Percentiles rank a stretch among this genome's conserved stretches.
These are phyloP conservation scores for Inga laurina DNA, from an alignment of 306 rosid genomes.

Conservation along the genomic window DNA sequence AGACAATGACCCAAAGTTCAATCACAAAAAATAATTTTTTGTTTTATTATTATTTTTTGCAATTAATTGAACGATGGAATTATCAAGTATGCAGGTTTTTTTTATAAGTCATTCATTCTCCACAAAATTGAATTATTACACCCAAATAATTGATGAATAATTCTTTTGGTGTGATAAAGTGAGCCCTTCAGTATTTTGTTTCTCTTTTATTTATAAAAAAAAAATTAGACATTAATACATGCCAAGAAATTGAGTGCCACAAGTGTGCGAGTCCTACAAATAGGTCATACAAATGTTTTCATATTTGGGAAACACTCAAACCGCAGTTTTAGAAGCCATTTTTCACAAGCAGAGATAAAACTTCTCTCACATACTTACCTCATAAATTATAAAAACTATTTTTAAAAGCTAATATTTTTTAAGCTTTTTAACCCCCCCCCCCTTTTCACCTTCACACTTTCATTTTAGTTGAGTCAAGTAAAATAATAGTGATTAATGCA, in stretches of 20 bases:
- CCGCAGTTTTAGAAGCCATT: too few relatives aligned
- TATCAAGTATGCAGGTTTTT: background rate
- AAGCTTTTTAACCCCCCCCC: too few relatives aligned
- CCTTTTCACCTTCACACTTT: too few relatives aligned
- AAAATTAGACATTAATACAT: background rate
- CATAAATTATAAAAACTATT: too few relatives aligned
- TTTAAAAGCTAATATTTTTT: too few relatives aligned
- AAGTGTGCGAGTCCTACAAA: background rate
- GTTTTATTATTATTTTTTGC: background rate
- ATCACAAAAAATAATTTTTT: background rate
- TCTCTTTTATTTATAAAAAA: background rate
- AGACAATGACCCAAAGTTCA: background rate
- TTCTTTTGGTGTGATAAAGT: background rate
- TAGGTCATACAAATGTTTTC: background rate
- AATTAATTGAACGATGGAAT: background rate
- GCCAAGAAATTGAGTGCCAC: background rate
- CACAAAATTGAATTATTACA: background rate
- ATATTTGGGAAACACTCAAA: too few relatives aligned
- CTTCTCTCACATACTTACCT: too few relatives aligned
- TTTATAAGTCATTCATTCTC: background rate
- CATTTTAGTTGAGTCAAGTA: too few relatives aligned
- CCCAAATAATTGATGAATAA: background rate
- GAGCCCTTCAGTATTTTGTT: background rate
- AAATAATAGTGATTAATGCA: too few relatives aligned
- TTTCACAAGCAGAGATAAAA: accelerated